Evolutionary conservation across 805 yeast genomes (phyloP), one percentile per base, ranked within the genome.

Genomic region (Wickerhamiella qilinensis): DNA sequence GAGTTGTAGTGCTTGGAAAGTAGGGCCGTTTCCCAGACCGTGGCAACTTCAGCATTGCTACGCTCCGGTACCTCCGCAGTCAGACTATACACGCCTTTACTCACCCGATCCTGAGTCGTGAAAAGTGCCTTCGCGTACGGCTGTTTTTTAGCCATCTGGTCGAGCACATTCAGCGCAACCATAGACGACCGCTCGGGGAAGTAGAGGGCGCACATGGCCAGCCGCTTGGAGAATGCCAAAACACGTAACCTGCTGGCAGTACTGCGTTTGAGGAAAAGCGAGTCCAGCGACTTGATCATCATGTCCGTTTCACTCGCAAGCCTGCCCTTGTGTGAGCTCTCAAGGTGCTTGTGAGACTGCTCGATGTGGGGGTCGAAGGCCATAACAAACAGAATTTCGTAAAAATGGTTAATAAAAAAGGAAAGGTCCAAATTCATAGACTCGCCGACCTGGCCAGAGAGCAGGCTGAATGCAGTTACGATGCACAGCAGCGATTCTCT

Each of bases 221-320:
- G 56, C 43, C 94, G 64, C 55, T 91, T 91, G 15, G 84, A 71
- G 56, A 88, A 88, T 1, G 94, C 85, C 37, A 50, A 45, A 24
- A 49, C 43, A 0, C 54, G 46, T 29, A 45, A 38, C 16, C 42
- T 43, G 19, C 45, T 43, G 8, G 42, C 43, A 19, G 83, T 71
- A 45, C 75, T 71, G 65, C 84, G 81, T 20, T 42, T 43, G 18
- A 45, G 31, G 50, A 91, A 91, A 20, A 86, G 69, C 38, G 73
- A 72, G 53, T 88, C 94, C 30, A 88, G 63, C 31, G 86, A 75
- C 43, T 77, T 69, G 38, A 88, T 63, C 17, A 85, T 60, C 51
- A 91, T 62, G 55, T 91, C 97, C 16, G 93, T 77, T 48, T 83
- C 85, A 4, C 96, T 86, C 1, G 94, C 73, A 2, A 85, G 78